A percentile compares a stretch with the other conserved stretches of the same genome.
These are phyloP conservation scores for Lactifluus subvellereus DNA, from an alignment of 768 basidiomycete genomes.

Conservation along the genomic window DNA sequence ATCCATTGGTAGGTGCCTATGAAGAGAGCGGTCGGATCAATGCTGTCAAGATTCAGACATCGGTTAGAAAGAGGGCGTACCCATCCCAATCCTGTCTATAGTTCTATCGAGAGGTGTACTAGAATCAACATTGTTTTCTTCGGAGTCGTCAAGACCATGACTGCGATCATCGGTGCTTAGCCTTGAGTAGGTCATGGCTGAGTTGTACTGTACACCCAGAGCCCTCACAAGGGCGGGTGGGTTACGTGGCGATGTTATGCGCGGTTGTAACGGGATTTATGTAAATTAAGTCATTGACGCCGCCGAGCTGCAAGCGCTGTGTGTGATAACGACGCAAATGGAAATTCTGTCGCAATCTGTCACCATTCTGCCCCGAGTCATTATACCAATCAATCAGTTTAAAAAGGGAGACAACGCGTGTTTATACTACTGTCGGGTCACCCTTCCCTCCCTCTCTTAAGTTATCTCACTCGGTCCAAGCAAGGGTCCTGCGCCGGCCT, in stretches of 20 bases:
- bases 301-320: no score
- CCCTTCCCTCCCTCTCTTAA: no score
- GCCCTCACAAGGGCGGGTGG: constrained; percentile 41
- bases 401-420: no score
- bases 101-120: constrained; percentile 66
- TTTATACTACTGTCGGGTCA: no score
- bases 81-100: constrained; percentile 90
- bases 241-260: constrained; percentile 27
- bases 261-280: neutral
- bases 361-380: neutral
- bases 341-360: neutral
- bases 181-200: constrained; percentile 34
- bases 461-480: no score
- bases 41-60: neutral
- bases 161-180: constrained; percentile 34
- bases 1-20: constrained; percentile 76
- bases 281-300: neutral
- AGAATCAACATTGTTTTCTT: constrained; percentile 29
- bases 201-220: constrained; percentile 39
- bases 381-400: neutral
- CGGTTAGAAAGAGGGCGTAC: constrained; percentile 31
- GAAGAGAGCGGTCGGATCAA: neutral
- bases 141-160: constrained; percentile 30
- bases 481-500: no score
- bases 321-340: neutral